Conservation (phyloP, 23 red algal species). For the Gracilaria vermiculophylla region DNA sequence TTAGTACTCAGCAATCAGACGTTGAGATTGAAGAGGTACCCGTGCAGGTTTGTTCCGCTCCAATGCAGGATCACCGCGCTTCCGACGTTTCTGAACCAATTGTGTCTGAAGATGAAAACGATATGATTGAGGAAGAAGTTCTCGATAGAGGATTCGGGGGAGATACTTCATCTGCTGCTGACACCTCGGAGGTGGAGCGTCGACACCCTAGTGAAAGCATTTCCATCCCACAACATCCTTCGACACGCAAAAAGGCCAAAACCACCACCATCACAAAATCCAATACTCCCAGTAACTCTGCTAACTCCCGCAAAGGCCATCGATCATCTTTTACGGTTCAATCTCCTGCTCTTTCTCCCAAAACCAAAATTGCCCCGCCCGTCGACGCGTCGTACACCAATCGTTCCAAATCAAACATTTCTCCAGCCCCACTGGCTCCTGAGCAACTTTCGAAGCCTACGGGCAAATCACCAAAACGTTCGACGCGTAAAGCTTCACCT, state of each 20-base stretch:
- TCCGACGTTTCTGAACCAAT: constrained; percentile 7
- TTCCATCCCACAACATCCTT: not conserved
- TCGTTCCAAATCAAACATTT: not conserved
- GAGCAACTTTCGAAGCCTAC: not conserved
- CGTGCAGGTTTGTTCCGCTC: not conserved
- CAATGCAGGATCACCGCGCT: not conserved
- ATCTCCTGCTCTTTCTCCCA: not conserved
- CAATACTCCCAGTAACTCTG: not conserved
- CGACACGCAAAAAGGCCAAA: not conserved
- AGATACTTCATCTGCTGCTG: not conserved
- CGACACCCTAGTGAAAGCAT: not conserved
- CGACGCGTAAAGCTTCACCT: not conserved
- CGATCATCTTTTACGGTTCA: not conserved
- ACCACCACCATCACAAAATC: not conserved
- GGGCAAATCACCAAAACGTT: not conserved
- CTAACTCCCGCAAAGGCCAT: not conserved
- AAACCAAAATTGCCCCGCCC: not conserved
- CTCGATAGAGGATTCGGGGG: not conserved
- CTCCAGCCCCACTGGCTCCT: not conserved
- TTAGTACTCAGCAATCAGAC: constrained; percentile 9
- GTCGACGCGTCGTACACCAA: not conserved
- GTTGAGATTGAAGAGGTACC: constrained; percentile 6
- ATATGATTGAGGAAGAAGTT: not conserved
- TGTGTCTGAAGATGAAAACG: constrained; percentile 3
- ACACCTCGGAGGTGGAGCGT: not conserved